phyloP scores from a whole-genome alignment of 2,329 filamentous ascomycete genomes.

The Paraphoma sp. region DNA sequence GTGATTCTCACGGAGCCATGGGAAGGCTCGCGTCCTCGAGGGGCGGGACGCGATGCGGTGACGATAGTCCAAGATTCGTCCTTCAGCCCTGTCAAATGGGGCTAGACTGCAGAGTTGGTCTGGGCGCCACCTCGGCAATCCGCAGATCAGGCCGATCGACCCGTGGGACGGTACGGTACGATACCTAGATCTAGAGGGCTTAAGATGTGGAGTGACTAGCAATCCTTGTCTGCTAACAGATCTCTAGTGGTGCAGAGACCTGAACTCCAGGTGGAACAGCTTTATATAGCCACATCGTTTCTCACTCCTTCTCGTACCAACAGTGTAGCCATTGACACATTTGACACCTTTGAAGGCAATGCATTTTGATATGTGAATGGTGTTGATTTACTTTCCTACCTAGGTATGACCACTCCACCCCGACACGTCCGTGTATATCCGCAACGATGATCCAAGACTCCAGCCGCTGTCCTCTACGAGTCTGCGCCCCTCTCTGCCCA shows the following conservation, averaged over 20 bases:
- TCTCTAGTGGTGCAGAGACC: not conserved
- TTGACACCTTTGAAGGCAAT: not conserved
- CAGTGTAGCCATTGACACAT: no score
- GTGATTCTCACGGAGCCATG: conserved; percentile 3
- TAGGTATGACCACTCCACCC: conserved; percentile 14
- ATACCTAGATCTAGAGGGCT: not conserved
- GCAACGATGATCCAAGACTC: conserved; percentile 18
- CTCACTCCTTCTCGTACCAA: no score
- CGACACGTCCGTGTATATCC: conserved; percentile 12
- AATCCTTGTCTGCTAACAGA: not conserved
- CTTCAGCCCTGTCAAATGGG: conserved; percentile 23
- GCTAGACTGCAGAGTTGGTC: conserved; percentile 13
- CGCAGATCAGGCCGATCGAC: conserved; percentile 1
- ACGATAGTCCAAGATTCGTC: conserved; percentile 20
- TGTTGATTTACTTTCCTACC: conserved; percentile 17
- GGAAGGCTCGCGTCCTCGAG: conserved; percentile 23
- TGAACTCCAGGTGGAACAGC: no score
- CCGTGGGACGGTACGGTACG: not conserved
- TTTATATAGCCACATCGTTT: no score
- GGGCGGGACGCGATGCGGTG: conserved; percentile 30
- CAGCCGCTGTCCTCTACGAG: conserved; percentile 23
- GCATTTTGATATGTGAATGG: not conserved
- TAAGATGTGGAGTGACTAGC: not conserved
- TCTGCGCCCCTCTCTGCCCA: conserved; percentile 14
- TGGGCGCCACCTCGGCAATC: conserved; percentile 12